These are phyloP conservation scores for Trypanosoma caninum DNA, from an alignment of 208 protist species.

Conservation along the genomic window DNA sequence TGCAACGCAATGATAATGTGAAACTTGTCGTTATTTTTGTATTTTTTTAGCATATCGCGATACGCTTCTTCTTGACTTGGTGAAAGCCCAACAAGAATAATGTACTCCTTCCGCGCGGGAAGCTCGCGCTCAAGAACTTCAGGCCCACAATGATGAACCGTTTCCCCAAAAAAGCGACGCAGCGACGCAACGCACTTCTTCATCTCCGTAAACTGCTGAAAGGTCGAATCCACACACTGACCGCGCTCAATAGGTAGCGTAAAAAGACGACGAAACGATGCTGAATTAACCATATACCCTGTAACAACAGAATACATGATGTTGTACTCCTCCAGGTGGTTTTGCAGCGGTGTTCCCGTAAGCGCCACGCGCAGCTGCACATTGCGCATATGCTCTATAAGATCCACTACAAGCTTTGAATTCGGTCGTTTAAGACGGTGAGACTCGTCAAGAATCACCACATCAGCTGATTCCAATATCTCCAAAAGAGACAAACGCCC, in stretches of 20 bases:
- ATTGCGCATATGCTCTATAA: slow-evolving; percentile 42
- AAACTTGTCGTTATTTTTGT: slow-evolving; percentile 16
- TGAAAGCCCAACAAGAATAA: slow-evolving; percentile 68
- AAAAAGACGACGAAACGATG: slow-evolving; percentile 61
- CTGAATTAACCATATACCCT: slow-evolving; percentile 38
- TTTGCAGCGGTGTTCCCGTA: slow-evolving; percentile 89
- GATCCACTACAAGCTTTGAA: slow-evolving; percentile 43
- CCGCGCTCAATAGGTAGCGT: slow-evolving; percentile 59
- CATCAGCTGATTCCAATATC: slow-evolving; percentile 60
- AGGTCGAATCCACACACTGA: slow-evolving; percentile 65
- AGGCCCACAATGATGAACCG: slow-evolving; percentile 70
- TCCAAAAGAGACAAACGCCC: slow-evolving; percentile 40
- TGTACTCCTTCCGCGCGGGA: slow-evolving; percentile 58
- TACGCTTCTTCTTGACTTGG: slow-evolving; percentile 68
- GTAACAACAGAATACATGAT: slow-evolving; percentile 84
- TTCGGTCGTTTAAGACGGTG: slow-evolving; percentile 57
- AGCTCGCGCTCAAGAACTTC: slow-evolving; percentile 67
- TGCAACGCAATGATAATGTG: slow-evolving; percentile 41
- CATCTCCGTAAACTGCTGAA: slow-evolving; percentile 73
- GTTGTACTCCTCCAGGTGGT: slow-evolving; percentile 89
- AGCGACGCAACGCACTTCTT: slow-evolving; percentile 68
- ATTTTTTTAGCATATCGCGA: slow-evolving; percentile 36
- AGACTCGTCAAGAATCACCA: slow-evolving; percentile 82
- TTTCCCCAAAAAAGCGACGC: slow-evolving; percentile 56
- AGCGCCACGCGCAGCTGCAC: slow-evolving; percentile 81